Evolutionary conservation across 441 rosid species (phyloP).

Genomic region (Arabidopsis lyrata): DNA sequence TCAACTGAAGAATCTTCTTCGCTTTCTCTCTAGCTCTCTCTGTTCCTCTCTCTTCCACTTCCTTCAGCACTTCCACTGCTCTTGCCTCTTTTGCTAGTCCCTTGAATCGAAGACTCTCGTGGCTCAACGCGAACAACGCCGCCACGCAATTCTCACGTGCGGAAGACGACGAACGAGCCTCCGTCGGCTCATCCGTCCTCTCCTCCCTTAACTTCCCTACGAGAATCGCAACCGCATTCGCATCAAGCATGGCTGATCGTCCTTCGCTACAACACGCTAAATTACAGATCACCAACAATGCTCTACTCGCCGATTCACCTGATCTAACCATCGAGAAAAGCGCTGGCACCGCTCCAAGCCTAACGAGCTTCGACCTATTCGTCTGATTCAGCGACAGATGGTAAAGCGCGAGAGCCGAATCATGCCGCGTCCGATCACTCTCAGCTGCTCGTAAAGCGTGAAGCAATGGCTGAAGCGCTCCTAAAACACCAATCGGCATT

Average conservation of each 20-base stretch:
- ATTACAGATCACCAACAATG: conserved; percentile 59
- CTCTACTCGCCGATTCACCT: conserved; percentile 49
- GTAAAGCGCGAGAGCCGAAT: conserved; percentile 63
- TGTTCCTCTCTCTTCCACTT: conserved; percentile 67
- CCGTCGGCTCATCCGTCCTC: conserved; percentile 36
- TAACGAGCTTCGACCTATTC: conserved; percentile 59
- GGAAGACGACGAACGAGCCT: conserved; percentile 31
- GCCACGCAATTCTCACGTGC: conserved; percentile 72
- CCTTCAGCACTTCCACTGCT: conserved; percentile 60
- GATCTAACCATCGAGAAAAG: conserved; percentile 53
- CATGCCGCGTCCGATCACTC: conserved; percentile 57
- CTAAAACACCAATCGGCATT: conserved; percentile 66
- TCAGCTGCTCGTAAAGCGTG: conserved; percentile 54
- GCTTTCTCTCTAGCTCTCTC: conserved; percentile 71
- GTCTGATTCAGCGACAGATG: conserved; percentile 59
- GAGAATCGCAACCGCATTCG: conserved; percentile 61
- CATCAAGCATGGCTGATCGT: conserved; percentile 61
- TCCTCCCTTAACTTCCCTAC: conserved; percentile 54
- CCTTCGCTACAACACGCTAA: conserved; percentile 59
- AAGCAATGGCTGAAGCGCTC: conserved; percentile 69
- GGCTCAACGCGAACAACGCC: conserved; percentile 60
- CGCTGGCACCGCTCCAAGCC: conserved; percentile 53
- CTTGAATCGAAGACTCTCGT: conserved; percentile 63
- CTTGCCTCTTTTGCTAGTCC: conserved; percentile 64
- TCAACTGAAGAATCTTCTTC: conserved; percentile 58